Evolutionary conservation across 1,139 yeast species (phyloP).

Genomic region (Trichomonascaceae sp.): DNA sequence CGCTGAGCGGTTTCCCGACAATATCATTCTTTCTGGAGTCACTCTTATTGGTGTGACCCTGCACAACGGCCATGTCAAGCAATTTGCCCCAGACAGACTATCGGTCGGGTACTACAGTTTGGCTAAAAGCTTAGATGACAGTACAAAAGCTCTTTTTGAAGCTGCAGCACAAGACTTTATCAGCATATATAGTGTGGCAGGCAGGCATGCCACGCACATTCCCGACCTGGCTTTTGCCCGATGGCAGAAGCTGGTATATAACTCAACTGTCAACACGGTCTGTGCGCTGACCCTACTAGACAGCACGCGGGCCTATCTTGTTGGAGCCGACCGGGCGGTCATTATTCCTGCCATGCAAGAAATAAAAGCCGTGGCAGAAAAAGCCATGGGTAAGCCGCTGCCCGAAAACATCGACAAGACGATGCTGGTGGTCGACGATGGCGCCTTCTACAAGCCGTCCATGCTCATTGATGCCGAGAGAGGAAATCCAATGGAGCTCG

Average conservation of each 20-base stretch:
- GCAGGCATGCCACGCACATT: conserved; percentile 28
- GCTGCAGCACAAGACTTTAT: conserved; percentile 33
- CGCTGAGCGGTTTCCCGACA: conserved; percentile 42
- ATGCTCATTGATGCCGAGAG: conserved; percentile 63
- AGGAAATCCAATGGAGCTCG: conserved; percentile 58
- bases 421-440: conserved; percentile 49
- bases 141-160: conserved; percentile 11
- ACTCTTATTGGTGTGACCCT: conserved; percentile 56
- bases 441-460: conserved; percentile 54
- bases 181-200: conserved; percentile 35
- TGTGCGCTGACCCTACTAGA: conserved; percentile 46
- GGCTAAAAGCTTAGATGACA: no score
- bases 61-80: conserved; percentile 37
- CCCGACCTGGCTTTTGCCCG: conserved; percentile 33
- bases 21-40: conserved; percentile 52
- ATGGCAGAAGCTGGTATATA: conserved; percentile 65
- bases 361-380: conserved; percentile 44
- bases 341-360: conserved; percentile 53
- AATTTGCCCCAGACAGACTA: conserved; percentile 38
- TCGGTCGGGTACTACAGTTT: conserved; percentile 48
- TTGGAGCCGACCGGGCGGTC: conserved; percentile 33
- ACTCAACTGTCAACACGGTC: conserved; percentile 51
- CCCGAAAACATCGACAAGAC: conserved; percentile 33
- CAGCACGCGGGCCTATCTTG: conserved; percentile 44
- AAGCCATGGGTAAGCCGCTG: conserved; percentile 38